Percentiles rank a stretch among this genome's conserved stretches.
Conservation (phyloP, 371 early-diverging fungal species). For the Funneliformis caledonium region DNA sequence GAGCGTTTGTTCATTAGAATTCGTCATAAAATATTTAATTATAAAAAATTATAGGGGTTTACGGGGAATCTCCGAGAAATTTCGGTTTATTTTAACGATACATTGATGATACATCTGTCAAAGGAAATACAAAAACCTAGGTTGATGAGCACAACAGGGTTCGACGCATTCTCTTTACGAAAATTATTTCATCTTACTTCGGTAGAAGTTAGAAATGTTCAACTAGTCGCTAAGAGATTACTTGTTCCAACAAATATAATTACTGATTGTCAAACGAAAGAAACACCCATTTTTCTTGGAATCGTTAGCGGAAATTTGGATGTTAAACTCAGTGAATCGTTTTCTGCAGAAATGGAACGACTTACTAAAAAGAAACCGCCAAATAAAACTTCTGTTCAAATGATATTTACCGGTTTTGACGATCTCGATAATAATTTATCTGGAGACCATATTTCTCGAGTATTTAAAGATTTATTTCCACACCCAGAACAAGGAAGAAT, state of each 20-base stretch:
- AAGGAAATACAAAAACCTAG: conserved; percentile 77
- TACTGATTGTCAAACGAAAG: too few relatives aligned
- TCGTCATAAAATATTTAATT: too few relatives aligned
- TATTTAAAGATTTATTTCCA: conserved; percentile 76
- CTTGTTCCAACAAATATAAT: too few relatives aligned
- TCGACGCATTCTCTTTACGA: conserved; percentile 66
- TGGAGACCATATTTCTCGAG: too few relatives aligned
- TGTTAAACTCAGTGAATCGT: conserved; percentile 59
- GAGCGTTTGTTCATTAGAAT: too few relatives aligned
- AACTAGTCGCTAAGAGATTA: conserved; percentile 75
- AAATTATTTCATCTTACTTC: conserved; percentile 71
- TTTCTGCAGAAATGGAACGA: conserved; percentile 82
- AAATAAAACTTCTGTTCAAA: conserved; percentile 66
- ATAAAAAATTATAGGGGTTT: too few relatives aligned
- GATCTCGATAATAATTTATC: conserved; percentile 78
- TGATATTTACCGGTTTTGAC: conserved; percentile 73
- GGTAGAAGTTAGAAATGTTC: conserved; percentile 65
- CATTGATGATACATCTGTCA: conserved; percentile 64
- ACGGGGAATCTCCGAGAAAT: conserved; percentile 73
- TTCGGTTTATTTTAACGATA: conserved; percentile 66
- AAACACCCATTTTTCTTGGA: conserved; percentile 67
- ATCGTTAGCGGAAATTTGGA: conserved; percentile 67
- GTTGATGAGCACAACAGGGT: conserved; percentile 60
- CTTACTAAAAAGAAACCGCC: conserved; percentile 91
- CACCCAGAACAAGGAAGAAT: conserved; percentile 82